phyloP scores from a whole-genome alignment of 495 filamentous ascomycete species.

The Umbilicaria muhlenbergii region DNA sequence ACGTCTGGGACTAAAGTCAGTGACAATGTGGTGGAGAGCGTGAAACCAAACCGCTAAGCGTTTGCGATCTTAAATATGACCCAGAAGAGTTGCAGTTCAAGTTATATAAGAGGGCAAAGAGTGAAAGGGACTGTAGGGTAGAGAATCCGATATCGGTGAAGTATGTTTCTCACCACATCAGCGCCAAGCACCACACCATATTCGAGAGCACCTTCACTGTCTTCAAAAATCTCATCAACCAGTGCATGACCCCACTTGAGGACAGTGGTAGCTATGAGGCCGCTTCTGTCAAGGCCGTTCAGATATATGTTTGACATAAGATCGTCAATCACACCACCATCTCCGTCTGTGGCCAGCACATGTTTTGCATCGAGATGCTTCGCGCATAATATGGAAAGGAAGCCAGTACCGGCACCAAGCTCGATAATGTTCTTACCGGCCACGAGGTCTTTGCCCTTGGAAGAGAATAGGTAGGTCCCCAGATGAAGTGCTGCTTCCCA shows the following conservation, averaged over 20 bases:
- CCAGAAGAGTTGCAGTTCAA: neutral
- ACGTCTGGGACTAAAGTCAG: constrained; percentile 32
- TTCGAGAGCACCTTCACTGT: constrained; percentile 5
- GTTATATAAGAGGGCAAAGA: neutral
- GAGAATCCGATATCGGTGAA: neutral
- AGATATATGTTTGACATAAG: constrained; percentile 51
- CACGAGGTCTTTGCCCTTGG: constrained; percentile 27
- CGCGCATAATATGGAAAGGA: constrained; percentile 68
- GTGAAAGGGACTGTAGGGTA: neutral
- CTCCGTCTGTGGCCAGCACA: constrained; percentile 69
- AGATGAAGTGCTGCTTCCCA: constrained; percentile 92
- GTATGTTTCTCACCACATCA: constrained; percentile 21
- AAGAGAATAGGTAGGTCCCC: constrained; percentile 49
- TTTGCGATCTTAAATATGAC: neutral
- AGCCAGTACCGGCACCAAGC: constrained; percentile 77
- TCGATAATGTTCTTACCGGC: constrained; percentile 55
- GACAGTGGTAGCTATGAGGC: constrained; percentile 28
- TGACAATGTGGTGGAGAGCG: neutral
- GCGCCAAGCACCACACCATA: constrained; percentile 25
- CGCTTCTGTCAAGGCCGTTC: constrained; percentile 39
- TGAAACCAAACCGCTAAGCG: neutral
- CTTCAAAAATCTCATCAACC: constrained; percentile 9
- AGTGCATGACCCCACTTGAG: constrained; percentile 46
- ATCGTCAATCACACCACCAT: constrained; percentile 51
- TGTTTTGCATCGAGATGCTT: constrained; percentile 47